Percentiles rank a stretch among this genome's conserved stretches.
Evolutionary conservation across 2,329 filamentous ascomycete species (phyloP).

Genomic region (Fusarium globosum): DNA sequence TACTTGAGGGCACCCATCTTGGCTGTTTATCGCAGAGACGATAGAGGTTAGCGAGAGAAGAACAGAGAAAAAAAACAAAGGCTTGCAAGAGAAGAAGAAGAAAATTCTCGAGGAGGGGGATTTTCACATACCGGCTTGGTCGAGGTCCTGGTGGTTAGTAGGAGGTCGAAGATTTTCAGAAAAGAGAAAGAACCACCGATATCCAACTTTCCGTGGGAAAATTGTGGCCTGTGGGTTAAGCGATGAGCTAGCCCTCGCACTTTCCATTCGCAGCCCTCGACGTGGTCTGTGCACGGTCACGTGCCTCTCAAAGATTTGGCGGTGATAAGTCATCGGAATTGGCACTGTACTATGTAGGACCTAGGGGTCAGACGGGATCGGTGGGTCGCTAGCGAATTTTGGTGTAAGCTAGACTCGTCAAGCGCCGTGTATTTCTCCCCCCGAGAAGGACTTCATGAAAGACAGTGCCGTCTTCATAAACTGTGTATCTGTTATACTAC

Average conservation of each 20-base stretch:
- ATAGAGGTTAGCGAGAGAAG: slow-evolving; percentile 43
- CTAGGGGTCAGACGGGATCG: too few relatives aligned
- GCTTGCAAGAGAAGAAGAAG: slow-evolving; percentile 1
- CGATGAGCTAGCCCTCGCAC: slow-evolving; percentile 36
- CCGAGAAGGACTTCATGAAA: neutral
- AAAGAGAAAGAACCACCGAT: slow-evolving; percentile 20
- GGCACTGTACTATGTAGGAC: neutral
- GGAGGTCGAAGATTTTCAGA: slow-evolving; percentile 42
- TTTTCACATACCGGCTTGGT: slow-evolving; percentile 52
- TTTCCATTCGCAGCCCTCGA: neutral
- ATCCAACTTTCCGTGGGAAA: slow-evolving; percentile 20
- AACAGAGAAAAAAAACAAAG: neutral
- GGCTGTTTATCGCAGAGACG: slow-evolving; percentile 53
- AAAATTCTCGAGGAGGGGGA: slow-evolving; percentile 5
- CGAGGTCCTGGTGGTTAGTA: slow-evolving; percentile 54
- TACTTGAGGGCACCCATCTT: slow-evolving; percentile 99
- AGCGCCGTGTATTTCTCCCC: too few relatives aligned
- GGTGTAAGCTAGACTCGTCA: too few relatives aligned
- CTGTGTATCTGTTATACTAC: neutral
- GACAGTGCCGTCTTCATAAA: neutral
- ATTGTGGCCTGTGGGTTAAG: slow-evolving; percentile 47
- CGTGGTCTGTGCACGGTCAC: neutral
- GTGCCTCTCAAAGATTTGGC: neutral
- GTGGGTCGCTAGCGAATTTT: too few relatives aligned
- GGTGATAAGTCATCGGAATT: neutral